A percentile compares a stretch with the other conserved stretches of the same genome.
phyloP scores from a whole-genome alignment of 192 early-diverging fungal species.

The Coemansia reversa region DNA sequence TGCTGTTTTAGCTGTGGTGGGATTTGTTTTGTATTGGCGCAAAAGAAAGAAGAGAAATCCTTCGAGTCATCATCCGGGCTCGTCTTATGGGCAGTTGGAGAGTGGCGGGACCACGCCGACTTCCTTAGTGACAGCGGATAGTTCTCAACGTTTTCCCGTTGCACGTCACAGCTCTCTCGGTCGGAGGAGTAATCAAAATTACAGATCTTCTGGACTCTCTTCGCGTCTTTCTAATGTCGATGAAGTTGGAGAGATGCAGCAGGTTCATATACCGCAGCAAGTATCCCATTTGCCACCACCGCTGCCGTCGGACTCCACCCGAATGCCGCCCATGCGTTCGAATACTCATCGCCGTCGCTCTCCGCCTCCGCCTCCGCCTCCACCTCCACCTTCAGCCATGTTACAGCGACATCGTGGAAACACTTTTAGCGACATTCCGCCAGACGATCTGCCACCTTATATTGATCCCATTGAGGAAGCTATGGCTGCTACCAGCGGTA shows the following conservation, averaged over 20 bases:
- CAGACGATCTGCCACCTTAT: constrained; percentile 48
- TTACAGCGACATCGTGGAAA: constrained; percentile 23
- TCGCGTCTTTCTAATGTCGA: not conserved
- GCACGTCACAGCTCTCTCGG: too few relatives aligned
- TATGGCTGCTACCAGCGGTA: constrained; percentile 10
- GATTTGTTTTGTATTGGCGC: constrained; percentile 8
- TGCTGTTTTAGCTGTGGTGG: not conserved
- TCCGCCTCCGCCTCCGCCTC: constrained; percentile 6
- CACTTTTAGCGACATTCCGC: constrained; percentile 41
- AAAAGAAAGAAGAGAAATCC: not conserved
- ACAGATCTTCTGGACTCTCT: too few relatives aligned
- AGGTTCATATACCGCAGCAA: not conserved
- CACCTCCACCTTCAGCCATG: constrained; percentile 4
- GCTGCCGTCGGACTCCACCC: not conserved
- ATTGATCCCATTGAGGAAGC: constrained; percentile 51
- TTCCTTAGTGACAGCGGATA: not conserved
- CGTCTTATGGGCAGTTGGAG: constrained; percentile 12
- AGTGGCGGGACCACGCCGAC: constrained; percentile 11
- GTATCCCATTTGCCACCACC: not conserved
- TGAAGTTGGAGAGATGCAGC: constrained; percentile 3
- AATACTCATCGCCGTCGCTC: constrained; percentile 1
- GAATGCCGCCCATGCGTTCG: too few relatives aligned
- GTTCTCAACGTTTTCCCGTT: too few relatives aligned
- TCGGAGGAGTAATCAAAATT: too few relatives aligned
- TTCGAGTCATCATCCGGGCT: not conserved